A percentile compares a stretch with the other conserved stretches of the same genome.
phyloP scores from a whole-genome alignment of 768 basidiomycete genomes.

The Chiua virens region DNA sequence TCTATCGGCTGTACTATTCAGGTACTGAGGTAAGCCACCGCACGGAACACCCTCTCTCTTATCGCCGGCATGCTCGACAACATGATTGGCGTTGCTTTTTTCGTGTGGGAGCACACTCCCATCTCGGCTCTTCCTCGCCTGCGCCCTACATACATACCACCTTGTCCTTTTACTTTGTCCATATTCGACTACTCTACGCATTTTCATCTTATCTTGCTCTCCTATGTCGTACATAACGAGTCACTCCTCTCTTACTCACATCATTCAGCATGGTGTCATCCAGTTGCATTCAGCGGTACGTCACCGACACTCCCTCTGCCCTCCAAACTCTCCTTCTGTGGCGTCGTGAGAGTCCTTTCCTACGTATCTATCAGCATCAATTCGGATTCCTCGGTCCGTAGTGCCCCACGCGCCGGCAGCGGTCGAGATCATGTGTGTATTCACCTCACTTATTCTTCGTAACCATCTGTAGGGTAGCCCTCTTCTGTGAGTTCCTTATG shows the following conservation, averaged over 20 bases:
- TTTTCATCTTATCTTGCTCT: too few relatives aligned
- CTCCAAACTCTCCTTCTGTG: background rate
- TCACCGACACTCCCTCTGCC: background rate
- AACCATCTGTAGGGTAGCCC: background rate
- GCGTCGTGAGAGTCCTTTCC: constrained; percentile 7
- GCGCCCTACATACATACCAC: too few relatives aligned
- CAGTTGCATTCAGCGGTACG: background rate
- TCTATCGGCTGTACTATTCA: too few relatives aligned
- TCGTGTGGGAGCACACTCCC: constrained; percentile 10
- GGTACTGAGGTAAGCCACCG: too few relatives aligned
- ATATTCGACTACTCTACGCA: too few relatives aligned
- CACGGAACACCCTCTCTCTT: constrained; percentile 3
- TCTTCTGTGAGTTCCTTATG: background rate
- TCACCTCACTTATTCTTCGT: too few relatives aligned
- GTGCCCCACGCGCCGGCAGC: too few relatives aligned
- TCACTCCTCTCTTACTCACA: too few relatives aligned
- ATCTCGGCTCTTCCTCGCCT: too few relatives aligned
- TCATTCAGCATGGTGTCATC: too few relatives aligned
- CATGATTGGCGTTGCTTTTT: constrained; percentile 21
- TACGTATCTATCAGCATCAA: background rate
- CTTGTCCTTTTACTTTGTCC: too few relatives aligned
- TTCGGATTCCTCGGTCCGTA: constrained; percentile 4
- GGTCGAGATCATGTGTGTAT: background rate
- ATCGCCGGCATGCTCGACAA: constrained; percentile 14
- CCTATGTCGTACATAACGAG: too few relatives aligned